These are phyloP conservation scores for Larix kaempferi DNA, from an alignment of 75 land plant genomes.

Conservation along the genomic window DNA sequence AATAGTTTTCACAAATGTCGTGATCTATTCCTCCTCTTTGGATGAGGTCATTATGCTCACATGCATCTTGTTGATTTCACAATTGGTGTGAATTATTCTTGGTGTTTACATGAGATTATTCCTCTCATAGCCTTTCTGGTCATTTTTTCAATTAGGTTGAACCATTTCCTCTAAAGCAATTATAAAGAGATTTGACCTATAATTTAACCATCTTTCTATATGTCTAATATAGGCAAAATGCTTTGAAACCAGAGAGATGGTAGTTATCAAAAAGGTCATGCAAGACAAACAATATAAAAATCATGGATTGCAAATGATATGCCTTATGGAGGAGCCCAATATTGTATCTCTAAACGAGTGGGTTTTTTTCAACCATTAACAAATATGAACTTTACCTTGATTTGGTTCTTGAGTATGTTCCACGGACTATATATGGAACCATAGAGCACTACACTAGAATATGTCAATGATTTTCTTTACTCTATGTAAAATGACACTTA, in stretches of 20 bases:
- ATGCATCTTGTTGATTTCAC: too few species aligned
- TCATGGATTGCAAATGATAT: slow-evolving; percentile 89
- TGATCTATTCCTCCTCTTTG: too few species aligned
- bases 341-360: slow-evolving; percentile 75
- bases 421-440: slow-evolving; percentile 71
- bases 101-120: too few species aligned
- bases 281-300: slow-evolving; percentile 93
- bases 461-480: slow-evolving; percentile 80
- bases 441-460: slow-evolving; percentile 70
- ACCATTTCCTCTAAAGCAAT: background rate
- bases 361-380: slow-evolving; percentile 76
- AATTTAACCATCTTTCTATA: background rate
- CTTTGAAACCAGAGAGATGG: slow-evolving; percentile 93
- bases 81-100: too few species aligned
- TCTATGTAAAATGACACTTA: slow-evolving; percentile 83
- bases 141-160: too few species aligned
- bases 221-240: slow-evolving; percentile 68
- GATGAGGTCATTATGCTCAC: too few species aligned
- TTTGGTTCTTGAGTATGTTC: slow-evolving; percentile 86
- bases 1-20: too few species aligned
- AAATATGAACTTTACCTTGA: slow-evolving; percentile 81
- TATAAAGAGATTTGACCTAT: background rate
- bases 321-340: slow-evolving; percentile 85
- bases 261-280: slow-evolving; percentile 93
- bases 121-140: too few species aligned